Percentiles rank a stretch among this genome's conserved stretches.
phyloP scores from a whole-genome alignment of 495 filamentous ascomycete genomes.

The Geoglossum glabrum region DNA sequence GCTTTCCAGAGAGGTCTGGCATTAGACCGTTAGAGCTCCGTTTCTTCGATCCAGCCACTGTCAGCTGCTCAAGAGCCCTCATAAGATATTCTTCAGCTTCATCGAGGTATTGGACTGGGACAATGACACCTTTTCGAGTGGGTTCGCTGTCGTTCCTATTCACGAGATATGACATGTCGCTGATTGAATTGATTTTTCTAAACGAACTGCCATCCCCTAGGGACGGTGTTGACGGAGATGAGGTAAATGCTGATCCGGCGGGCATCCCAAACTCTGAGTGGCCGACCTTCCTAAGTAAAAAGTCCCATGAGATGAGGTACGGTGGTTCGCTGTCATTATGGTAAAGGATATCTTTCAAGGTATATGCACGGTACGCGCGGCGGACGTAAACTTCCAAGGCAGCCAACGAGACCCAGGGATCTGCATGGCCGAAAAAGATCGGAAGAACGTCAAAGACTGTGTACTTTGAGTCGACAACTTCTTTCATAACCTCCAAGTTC shows the following conservation, averaged over 20 bases:
- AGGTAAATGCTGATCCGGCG: conserved; percentile 51
- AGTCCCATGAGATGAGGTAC: conserved; percentile 82
- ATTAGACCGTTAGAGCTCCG: conserved; percentile 31
- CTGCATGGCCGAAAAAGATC: conserved; percentile 79
- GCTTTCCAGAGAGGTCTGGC: conserved; percentile 52
- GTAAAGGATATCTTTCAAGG: conserved; percentile 73
- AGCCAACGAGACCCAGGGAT: conserved; percentile 87
- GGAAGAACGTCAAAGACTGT: conserved; percentile 94
- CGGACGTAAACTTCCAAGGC: conserved; percentile 92
- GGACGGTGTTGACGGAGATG: conserved; percentile 69
- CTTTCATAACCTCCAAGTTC: conserved; percentile 67
- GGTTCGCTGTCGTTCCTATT: conserved; percentile 40
- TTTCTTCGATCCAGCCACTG: conserved; percentile 27
- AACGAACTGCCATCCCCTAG: conserved; percentile 37
- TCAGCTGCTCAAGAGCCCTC: conserved; percentile 68
- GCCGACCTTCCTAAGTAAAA: conserved; percentile 76
- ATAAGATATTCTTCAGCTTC: conserved; percentile 72
- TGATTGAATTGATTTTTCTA: conserved; percentile 77
- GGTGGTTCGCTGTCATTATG: conserved; percentile 59
- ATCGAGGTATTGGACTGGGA: conserved; percentile 81
- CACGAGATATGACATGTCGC: conserved; percentile 79
- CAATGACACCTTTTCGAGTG: conserved; percentile 78
- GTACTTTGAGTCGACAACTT: conserved; percentile 95
- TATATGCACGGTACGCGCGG: conserved; percentile 89
- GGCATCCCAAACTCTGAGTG: conserved; percentile 72